phyloP scores from a whole-genome alignment of 345 rosid genomes.

The Geranium rotundifolium region DNA sequence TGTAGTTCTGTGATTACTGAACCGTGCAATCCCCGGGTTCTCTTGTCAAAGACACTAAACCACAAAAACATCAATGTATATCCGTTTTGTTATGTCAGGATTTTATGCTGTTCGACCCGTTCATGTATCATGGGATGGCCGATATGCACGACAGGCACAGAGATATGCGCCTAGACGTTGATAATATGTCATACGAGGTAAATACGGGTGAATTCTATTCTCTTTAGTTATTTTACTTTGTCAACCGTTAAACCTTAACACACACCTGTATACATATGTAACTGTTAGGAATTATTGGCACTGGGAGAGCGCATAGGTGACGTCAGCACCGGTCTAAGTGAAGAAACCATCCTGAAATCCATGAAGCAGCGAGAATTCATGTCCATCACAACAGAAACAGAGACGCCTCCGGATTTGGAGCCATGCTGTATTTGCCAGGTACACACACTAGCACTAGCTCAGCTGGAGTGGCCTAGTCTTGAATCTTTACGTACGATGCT shows the following conservation, averaged over 20 bases:
- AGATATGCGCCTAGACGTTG: constrained; percentile 91
- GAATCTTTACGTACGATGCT: too few species aligned
- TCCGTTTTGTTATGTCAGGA: constrained; percentile 35
- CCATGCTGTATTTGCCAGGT: constrained; percentile 53
- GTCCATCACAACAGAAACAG: constrained; percentile 6
- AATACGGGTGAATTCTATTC: not conserved
- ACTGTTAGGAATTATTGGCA: constrained; percentile 6
- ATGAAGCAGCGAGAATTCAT: constrained; percentile 33
- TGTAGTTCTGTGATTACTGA: too few species aligned
- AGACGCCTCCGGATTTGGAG: too few species aligned
- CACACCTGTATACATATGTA: too few species aligned
- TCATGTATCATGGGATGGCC: constrained; percentile 52
- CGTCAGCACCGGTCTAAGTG: constrained; percentile 72
- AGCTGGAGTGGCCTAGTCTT: too few species aligned
- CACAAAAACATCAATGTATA: too few species aligned
- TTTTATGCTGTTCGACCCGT: constrained; percentile 70
- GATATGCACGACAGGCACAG: constrained; percentile 80
- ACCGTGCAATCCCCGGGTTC: too few species aligned
- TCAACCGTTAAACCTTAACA: too few species aligned
- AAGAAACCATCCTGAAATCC: constrained; percentile 46
- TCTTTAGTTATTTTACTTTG: too few species aligned
- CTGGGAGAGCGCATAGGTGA: constrained; percentile 85
- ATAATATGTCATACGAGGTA: constrained; percentile 98
- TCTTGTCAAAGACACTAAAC: too few species aligned
- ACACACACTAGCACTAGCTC: not conserved